Evolutionary conservation across 2,329 filamentous ascomycete genomes (phyloP).

Genomic region (Xylaria sp.): DNA sequence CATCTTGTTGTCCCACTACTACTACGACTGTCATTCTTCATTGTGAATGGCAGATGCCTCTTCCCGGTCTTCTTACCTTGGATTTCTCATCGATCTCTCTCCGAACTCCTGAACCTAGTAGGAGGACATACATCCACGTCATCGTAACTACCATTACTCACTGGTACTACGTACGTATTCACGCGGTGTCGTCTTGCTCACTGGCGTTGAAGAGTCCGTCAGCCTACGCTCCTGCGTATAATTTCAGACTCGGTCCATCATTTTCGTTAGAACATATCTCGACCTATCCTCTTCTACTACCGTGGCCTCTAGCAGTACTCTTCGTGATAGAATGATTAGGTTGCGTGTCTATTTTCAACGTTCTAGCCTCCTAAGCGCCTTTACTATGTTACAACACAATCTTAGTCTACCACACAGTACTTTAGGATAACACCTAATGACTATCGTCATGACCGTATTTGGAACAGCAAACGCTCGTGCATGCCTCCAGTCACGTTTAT

Average conservation of each 20-base stretch:
- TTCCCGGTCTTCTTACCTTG: not conserved
- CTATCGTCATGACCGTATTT: not conserved
- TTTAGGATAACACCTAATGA: not conserved
- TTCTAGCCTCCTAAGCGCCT: not conserved
- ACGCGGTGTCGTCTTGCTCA: not conserved
- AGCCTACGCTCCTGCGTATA: not conserved
- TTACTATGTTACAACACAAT: not conserved
- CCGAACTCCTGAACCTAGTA: not conserved
- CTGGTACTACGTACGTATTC: not conserved
- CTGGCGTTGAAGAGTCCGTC: not conserved
- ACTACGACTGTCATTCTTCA: not conserved
- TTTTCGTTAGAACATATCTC: not conserved
- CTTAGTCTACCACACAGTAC: not conserved
- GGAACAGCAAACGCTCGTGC: constrained; percentile 1
- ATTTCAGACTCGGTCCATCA: not conserved
- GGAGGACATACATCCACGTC: not conserved
- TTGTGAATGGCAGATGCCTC: not conserved
- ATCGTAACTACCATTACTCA: not conserved
- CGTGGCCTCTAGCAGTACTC: too few species aligned
- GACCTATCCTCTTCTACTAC: not conserved
- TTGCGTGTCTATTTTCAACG: not conserved
- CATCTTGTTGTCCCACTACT: not conserved
- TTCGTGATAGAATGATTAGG: not conserved
- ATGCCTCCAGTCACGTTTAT: constrained; percentile 6
- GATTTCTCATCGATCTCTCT: not conserved